Base-by-base conservation (phyloP, 306 rosid species). In the Castanopsis chinensis region DNA sequence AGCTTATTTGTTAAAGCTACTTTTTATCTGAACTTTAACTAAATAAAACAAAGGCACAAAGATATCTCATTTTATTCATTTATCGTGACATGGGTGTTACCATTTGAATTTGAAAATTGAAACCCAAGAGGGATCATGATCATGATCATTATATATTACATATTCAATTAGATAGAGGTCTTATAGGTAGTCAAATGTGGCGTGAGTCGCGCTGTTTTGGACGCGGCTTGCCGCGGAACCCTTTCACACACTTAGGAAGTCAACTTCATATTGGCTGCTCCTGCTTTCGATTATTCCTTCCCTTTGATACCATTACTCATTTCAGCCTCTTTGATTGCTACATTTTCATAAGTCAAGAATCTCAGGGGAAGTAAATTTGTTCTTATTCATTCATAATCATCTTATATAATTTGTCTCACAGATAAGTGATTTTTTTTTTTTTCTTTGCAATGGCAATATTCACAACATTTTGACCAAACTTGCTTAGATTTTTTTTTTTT, bases 261-360 rank as follows among this genome's bases (percentile, higher is more conserved):
- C 81, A 69, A 54, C 75, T 69, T 6, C 68, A 18, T 15, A 54
- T 33, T 68, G 70, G 56, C 32, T 56, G 10, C 28, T 56, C 69
- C 32, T 68, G 81, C 75, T 27, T 35, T 77, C n/a, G 60, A 49
- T 59, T 79, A 59, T 71, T n/a, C 65, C 76, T 51, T 51, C 15
- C 15, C 15, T 32, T 65, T 30, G 45, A 65, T 30, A 15, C 71
- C 49, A 17, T 32, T 7, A 49, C 53, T 49, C 53, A 49, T 49
- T 49, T 49, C 53, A 2, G 53, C 15, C 53, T 49, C 15, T 49
- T 10, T 49, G 53, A 13, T 49, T 12, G 53, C 53, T 1, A 30
- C 43, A 14, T 15, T 32, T 65, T 27, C 28, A 1, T 58, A 73
- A 3, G 13, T 18, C 17, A 41, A 41, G 18, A n/a, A 9, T 73